Percentiles rank a stretch among this genome's conserved stretches.
These are phyloP conservation scores for Croton setiger DNA, from an alignment of 441 rosid species.

Conservation along the genomic window DNA sequence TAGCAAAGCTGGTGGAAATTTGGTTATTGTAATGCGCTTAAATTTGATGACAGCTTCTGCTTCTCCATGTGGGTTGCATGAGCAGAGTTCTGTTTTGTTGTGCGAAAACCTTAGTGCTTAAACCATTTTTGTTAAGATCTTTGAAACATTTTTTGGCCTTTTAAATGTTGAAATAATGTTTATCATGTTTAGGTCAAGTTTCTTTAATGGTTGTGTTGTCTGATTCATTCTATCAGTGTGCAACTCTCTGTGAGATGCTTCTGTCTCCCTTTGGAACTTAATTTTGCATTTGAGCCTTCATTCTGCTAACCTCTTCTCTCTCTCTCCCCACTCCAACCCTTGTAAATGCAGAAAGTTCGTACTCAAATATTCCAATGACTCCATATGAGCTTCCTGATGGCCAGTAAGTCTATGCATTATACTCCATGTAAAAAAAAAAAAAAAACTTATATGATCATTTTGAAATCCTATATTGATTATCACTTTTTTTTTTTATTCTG, in stretches of 20 bases:
- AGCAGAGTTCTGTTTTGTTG: background rate
- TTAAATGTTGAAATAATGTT: background rate
- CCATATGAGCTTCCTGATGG: slow-evolving; percentile 99
- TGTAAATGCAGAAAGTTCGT: slow-evolving; percentile 63
- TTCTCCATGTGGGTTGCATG: background rate
- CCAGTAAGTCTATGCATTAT: slow-evolving; percentile 63
- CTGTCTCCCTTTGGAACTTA: background rate
- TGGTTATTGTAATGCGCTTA: background rate
- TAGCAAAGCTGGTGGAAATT: slow-evolving; percentile 5
- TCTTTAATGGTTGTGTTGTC: background rate
- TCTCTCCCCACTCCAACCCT: background rate
- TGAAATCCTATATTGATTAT: background rate
- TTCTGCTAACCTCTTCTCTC: slow-evolving; percentile 1
- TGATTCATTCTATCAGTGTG: background rate
- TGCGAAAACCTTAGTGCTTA: background rate
- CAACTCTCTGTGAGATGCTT: background rate
- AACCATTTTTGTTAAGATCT: background rate
- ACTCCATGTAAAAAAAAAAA: background rate
- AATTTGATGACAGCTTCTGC: background rate
- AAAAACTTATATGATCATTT: background rate
- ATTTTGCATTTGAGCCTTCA: background rate
- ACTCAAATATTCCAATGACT: slow-evolving; percentile 98
- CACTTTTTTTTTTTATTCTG: background rate
- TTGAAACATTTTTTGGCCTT: background rate
- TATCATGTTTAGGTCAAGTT: background rate